Conservation (phyloP, 2,329 filamentous ascomycete genomes). For the Onygena corvina region DNA sequence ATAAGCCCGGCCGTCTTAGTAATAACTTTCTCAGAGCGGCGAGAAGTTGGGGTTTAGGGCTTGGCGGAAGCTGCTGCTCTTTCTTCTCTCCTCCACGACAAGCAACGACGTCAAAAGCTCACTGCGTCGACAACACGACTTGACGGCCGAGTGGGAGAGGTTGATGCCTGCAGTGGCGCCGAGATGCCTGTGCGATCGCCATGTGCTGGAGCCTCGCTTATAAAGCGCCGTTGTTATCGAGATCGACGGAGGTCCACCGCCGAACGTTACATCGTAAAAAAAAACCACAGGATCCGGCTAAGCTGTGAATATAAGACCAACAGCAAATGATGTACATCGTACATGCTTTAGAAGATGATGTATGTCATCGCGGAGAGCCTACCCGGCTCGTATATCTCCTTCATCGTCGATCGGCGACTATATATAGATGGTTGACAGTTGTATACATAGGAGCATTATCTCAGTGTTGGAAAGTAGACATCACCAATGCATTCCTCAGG, state of each 20-base stretch:
- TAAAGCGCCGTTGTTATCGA: constrained; percentile 4
- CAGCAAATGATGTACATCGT: too few relatives aligned
- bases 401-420: not conserved
- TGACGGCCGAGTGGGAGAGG: not conserved
- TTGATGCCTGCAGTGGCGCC: not conserved
- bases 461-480: too few relatives aligned
- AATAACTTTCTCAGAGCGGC: not conserved
- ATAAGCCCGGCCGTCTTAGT: not conserved
- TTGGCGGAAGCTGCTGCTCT: not conserved
- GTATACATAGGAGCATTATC: too few relatives aligned
- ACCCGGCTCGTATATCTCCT: constrained; percentile 2
- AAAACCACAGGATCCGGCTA: not conserved
- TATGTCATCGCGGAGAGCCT: constrained; percentile 4
- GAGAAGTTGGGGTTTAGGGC: not conserved
- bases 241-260: constrained; percentile 4
- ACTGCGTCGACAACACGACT: not conserved
- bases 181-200: constrained; percentile 4
- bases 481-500: too few relatives aligned
- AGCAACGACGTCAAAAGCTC: not conserved
- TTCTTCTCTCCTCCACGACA: not conserved
- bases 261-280: constrained; percentile 4
- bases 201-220: constrained; percentile 4
- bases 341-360: constrained; percentile 4
- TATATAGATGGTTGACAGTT: not conserved
- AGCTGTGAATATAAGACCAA: too few relatives aligned